Percentiles rank a stretch among this genome's conserved stretches.
These are phyloP conservation scores for Phylloporus sp. DNA, from an alignment of 768 basidiomycete genomes.

Conservation along the genomic window DNA sequence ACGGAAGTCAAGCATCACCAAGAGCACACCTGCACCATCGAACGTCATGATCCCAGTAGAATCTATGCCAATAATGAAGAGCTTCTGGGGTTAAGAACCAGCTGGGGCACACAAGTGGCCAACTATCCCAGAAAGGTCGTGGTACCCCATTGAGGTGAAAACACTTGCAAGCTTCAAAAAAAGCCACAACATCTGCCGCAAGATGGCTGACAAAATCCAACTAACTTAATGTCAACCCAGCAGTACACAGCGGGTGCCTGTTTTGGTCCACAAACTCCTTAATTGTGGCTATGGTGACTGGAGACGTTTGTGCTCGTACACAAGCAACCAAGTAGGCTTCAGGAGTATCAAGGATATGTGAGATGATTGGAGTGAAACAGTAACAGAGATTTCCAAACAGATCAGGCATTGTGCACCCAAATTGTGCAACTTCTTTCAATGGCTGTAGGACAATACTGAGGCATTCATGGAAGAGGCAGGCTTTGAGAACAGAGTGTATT, in stretches of 20 bases:
- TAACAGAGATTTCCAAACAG: not conserved
- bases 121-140: not conserved
- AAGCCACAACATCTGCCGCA: not conserved
- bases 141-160: not conserved
- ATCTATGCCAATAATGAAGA: not conserved
- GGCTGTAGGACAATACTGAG: not conserved
- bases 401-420: not conserved
- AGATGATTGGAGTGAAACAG: not conserved
- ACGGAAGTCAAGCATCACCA: not conserved
- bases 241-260: not conserved
- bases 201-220: not conserved
- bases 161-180: not conserved
- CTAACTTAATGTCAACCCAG: not conserved
- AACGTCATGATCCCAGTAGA: not conserved
- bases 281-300: not conserved
- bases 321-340: not conserved
- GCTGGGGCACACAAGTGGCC: not conserved
- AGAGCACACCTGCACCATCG: not conserved
- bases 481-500: not conserved
- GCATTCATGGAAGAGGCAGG: not conserved
- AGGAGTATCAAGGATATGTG: not conserved
- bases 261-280: not conserved
- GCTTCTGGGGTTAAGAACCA: not conserved
- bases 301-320: not conserved
- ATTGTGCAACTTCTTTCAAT: not conserved